A percentile compares a stretch with the other conserved stretches of the same genome.
Conservation (phyloP, 1,284 basidiomycete species). For the Taiwanofungus camphoratus region DNA sequence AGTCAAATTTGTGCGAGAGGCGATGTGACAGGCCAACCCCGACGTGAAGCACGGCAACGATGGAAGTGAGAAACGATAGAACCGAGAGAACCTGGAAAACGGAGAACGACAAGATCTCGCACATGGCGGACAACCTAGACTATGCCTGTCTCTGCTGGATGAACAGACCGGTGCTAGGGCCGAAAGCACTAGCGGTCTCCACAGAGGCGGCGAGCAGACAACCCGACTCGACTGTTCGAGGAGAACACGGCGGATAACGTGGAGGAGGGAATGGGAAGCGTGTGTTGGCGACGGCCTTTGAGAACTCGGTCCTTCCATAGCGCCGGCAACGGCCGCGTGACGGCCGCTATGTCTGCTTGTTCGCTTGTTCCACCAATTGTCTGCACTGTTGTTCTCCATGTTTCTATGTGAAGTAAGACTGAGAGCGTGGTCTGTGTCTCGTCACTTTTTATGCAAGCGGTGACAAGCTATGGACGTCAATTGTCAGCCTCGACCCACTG, state of each 20-base stretch:
- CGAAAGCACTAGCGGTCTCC: constrained; percentile 3
- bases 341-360: no score
- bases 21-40: constrained; percentile 27
- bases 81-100: constrained; percentile 30
- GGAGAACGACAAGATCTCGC: constrained; percentile 28
- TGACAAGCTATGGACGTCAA: no score
- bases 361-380: no score
- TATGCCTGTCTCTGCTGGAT: constrained; percentile 3
- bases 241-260: background rate
- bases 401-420: no score
- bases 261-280: background rate
- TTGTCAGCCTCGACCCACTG: no score
- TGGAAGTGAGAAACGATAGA: constrained; percentile 28
- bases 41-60: constrained; percentile 27
- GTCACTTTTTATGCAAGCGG: no score
- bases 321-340: no score
- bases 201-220: constrained; percentile 1
- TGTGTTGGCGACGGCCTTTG: no score
- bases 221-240: constrained; percentile 4
- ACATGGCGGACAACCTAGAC: constrained; percentile 15
- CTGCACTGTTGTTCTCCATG: no score
- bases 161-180: constrained; percentile 3
- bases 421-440: no score
- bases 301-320: no score
- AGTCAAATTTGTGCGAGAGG: constrained; percentile 21